A percentile compares a stretch with the other conserved stretches of the same genome.
These are phyloP conservation scores for Castanea crenata DNA, from an alignment of 306 rosid genomes.

Conservation along the genomic window DNA sequence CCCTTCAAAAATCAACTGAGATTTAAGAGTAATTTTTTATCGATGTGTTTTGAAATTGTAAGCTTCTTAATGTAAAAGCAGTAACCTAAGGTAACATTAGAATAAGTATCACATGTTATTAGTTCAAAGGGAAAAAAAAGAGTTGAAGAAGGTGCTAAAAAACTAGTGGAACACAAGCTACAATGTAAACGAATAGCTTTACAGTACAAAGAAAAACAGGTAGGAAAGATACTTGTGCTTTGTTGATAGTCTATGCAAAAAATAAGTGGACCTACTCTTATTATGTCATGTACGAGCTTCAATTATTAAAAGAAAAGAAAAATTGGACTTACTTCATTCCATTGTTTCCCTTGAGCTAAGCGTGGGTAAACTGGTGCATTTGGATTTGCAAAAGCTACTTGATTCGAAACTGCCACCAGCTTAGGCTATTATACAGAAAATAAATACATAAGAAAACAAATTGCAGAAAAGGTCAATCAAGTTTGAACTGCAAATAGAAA, in stretches of 20 bases:
- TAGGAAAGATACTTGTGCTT: neutral
- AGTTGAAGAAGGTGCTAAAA: neutral
- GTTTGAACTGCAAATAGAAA: conserved; percentile 3
- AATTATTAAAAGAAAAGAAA: neutral
- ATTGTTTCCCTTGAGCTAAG: conserved; percentile 81
- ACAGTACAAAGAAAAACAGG: conserved; percentile 3
- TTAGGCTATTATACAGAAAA: conserved; percentile 56
- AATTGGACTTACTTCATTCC: conserved; percentile 73
- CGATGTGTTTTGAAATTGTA: too few relatives aligned
- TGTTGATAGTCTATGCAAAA: conserved; percentile 8
- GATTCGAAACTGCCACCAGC: conserved; percentile 66
- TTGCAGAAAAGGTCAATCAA: neutral
- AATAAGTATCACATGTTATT: neutral
- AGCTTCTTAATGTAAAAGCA: neutral
- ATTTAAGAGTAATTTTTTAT: too few relatives aligned
- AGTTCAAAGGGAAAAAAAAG: neutral
- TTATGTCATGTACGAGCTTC: conserved; percentile 10
- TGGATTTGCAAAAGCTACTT: conserved; percentile 67
- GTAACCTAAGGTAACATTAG: neutral
- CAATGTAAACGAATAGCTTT: conserved; percentile 1
- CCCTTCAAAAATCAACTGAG: too few relatives aligned
- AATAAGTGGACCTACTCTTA: conserved; percentile 5
- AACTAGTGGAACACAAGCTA: neutral
- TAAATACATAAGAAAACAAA: conserved; percentile 5
- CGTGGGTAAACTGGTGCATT: conserved; percentile 92